Evolutionary conservation across 1,139 yeast genomes (phyloP).

Genomic region (Taphrina wiesneri): DNA sequence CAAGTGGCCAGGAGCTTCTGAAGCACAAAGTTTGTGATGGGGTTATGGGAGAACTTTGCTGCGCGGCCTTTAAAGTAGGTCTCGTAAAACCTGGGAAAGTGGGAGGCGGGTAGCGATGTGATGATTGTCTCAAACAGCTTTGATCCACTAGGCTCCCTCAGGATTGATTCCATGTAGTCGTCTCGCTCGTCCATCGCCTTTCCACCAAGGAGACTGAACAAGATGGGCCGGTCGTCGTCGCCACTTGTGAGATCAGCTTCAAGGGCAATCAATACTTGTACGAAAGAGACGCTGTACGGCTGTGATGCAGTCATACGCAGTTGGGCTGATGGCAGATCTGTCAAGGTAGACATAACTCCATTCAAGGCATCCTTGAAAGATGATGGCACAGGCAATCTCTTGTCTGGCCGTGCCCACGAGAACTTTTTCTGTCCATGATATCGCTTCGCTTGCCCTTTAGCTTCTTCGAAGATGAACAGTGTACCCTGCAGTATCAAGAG

Average conservation of each 20-base stretch:
- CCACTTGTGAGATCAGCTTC: conserved; percentile 39
- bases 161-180: conserved; percentile 76
- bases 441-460: conserved; percentile 21
- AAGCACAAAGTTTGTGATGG: conserved; percentile 81
- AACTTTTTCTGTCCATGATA: conserved; percentile 29
- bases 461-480: conserved; percentile 31
- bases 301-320: conserved; percentile 24
- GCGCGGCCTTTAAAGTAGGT: conserved; percentile 74
- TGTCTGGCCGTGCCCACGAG: conserved; percentile 26
- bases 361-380: conserved; percentile 23
- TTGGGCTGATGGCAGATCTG: conserved; percentile 10
- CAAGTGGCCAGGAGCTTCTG: conserved; percentile 62
- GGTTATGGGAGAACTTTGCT: conserved; percentile 70
- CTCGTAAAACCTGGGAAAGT: conserved; percentile 67
- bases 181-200: conserved; percentile 61
- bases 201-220: conserved; percentile 47
- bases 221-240: conserved; percentile 38
- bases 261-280: conserved; percentile 36
- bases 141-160: conserved; percentile 87
- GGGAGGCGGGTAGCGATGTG: conserved; percentile 63
- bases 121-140: conserved; percentile 79
- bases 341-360: conserved; percentile 3
- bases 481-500: conserved; percentile 29
- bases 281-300: conserved; percentile 25
- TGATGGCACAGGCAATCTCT: conserved; percentile 15